Evolutionary conservation across 129 eudicot genomes (phyloP).

Genomic region (sunflower (Helianthus annuus)): HanXRQr2.0-SUNRISE NC_035443.2:47773005-47773504

Average conservation of each 20-base stretch:
- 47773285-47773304: no score
- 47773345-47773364: background rate
- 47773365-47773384: background rate
- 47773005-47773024: conserved; percentile 17
- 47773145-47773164: background rate
- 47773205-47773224: no score
- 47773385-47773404: conserved; percentile 1
- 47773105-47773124: no score
- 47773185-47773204: no score
- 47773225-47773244: no score
- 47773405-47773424: conserved; percentile 29
- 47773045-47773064: conserved; percentile 22
- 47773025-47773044: conserved; percentile 34
- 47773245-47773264: no score
- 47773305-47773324: no score
- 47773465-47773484: conserved; percentile 44
- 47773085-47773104: background rate
- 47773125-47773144: no score
- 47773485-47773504: conserved; percentile 55
- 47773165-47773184: no score
- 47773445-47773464: conserved; percentile 51
- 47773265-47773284: no score
- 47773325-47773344: no score
- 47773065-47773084: conserved; percentile 25
- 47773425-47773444: conserved; percentile 41